Evolutionary conservation across 495 filamentous ascomycete genomes (phyloP), one percentile per base, ranked within the genome.

Genomic region (Haplographium delicatum): DNA sequence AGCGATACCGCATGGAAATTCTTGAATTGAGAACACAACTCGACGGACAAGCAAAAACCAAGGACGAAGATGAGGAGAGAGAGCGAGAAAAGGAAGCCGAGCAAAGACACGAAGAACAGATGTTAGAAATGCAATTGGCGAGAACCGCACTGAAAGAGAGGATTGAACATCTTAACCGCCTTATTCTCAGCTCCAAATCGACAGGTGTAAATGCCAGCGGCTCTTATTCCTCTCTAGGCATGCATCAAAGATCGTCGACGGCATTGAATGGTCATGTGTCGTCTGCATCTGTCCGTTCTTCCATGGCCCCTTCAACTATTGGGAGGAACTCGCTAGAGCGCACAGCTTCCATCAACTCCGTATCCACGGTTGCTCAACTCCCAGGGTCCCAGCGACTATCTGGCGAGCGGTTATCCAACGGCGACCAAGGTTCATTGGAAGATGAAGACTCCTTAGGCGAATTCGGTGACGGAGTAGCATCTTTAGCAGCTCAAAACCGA

Each of bases 111-210:
- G 90, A 94, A 59, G 93, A 98, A 63, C 93, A 98, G 64, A 90
- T 98, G 75, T 74, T 97, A 37, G 93, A 97, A 65, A 98, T 98
- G 83, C 93, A 98, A 64, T 76, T 98, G 23, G 93, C 93, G 11
- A 80, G 94, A 22, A 98, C 91, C 1, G 94, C 94, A 4, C 68
- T 98, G 42, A 97, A 98, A 60, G 91, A 97, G 68, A 83, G 93
- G 23, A 98, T 98, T 55, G 91, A 96, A 68, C 93, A 98, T 69
- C 78, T 98, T 5, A 98, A 96, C 66, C 85, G 93, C 18, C 76
- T 98, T 9, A 96, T 98, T 55, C 72, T 98, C 23, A 91, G 86
- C 61, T 97, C 93, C 13, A 96, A 96, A 61, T 96, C 90, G 11
- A 86, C 87, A 0, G 93, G 93, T 15, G 93, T 98, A 38, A 98